Percentiles rank a stretch among this genome's conserved stretches.
Conservation (phyloP, 129 eudicot genomes). For the Artemisia tridentata region DNA sequence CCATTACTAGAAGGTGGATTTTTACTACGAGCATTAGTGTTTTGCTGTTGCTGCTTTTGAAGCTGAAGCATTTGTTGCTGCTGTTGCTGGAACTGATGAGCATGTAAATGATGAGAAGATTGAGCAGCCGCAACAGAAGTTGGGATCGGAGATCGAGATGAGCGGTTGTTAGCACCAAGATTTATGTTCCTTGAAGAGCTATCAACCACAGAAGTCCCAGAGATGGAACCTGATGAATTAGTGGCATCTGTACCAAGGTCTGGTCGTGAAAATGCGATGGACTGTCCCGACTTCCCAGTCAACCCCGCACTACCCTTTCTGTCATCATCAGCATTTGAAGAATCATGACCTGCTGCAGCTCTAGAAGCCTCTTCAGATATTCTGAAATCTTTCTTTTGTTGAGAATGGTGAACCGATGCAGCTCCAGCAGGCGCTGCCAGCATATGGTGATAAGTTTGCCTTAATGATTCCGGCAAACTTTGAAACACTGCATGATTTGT, state of each 20-base stretch:
- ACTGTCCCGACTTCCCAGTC: slow-evolving; percentile 57
- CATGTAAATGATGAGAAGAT: slow-evolving; percentile 39
- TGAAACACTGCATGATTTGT: slow-evolving; percentile 53
- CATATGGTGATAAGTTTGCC: slow-evolving; percentile 60
- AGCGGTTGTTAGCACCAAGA: slow-evolving; percentile 44
- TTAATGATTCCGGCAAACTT: slow-evolving; percentile 54
- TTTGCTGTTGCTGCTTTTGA: slow-evolving; percentile 54
- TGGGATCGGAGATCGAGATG: slow-evolving; percentile 45
- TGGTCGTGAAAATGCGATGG: slow-evolving; percentile 81
- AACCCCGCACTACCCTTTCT: slow-evolving; percentile 42
- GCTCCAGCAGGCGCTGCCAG: slow-evolving; percentile 51
- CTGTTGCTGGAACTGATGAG: slow-evolving; percentile 58
- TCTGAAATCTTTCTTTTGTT: slow-evolving; percentile 58
- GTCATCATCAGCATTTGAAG: slow-evolving; percentile 63
- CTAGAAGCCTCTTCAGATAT: slow-evolving; percentile 59
- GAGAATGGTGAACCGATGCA: slow-evolving; percentile 50
- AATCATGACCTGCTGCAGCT: slow-evolving; percentile 41
- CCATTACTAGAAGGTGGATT: slow-evolving; percentile 60
- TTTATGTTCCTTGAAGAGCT: slow-evolving; percentile 63
- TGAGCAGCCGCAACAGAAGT: slow-evolving; percentile 36
- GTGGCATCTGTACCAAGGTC: slow-evolving; percentile 53
- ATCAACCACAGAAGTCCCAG: slow-evolving; percentile 52
- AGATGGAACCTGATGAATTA: slow-evolving; percentile 32
- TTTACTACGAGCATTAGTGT: slow-evolving; percentile 44
- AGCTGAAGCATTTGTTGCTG: slow-evolving; percentile 49